Conservation (phyloP, 2,329 filamentous ascomycete species). For the Calonectria crousiana region DNA sequence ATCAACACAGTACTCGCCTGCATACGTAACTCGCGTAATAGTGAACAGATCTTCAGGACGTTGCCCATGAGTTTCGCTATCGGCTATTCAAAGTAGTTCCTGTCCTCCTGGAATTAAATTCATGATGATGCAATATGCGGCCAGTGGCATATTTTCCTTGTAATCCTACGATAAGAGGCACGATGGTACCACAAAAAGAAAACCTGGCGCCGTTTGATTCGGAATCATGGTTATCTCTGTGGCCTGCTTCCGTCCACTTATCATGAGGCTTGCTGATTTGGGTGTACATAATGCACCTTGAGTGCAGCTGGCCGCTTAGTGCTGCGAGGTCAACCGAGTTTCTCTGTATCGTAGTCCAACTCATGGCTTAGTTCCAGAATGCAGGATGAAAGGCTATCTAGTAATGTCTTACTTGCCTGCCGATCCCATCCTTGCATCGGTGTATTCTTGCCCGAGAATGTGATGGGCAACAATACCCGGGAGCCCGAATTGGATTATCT, state of each 20-base stretch:
- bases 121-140: not conserved
- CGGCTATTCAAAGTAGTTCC: not conserved
- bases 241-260: not conserved
- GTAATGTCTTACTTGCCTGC: not conserved
- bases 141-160: not conserved
- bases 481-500: not conserved
- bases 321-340: not conserved
- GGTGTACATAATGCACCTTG: not conserved
- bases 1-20: not conserved
- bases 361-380: not conserved
- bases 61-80: too few species aligned
- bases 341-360: not conserved
- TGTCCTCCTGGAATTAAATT: not conserved
- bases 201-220: not conserved
- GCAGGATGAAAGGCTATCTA: not conserved
- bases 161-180: not conserved
- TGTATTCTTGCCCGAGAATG: not conserved
- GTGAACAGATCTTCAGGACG: not conserved
- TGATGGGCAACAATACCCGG: not conserved
- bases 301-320: not conserved
- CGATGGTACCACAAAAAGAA: not conserved
- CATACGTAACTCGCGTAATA: too few species aligned
- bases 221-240: not conserved
- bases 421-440: not conserved
- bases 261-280: not conserved